A percentile compares a stretch with the other conserved stretches of the same genome.
These are phyloP conservation scores for Chloropicon primus DNA, from an alignment of 139 green algal genomes.

Conservation along the genomic window DNA sequence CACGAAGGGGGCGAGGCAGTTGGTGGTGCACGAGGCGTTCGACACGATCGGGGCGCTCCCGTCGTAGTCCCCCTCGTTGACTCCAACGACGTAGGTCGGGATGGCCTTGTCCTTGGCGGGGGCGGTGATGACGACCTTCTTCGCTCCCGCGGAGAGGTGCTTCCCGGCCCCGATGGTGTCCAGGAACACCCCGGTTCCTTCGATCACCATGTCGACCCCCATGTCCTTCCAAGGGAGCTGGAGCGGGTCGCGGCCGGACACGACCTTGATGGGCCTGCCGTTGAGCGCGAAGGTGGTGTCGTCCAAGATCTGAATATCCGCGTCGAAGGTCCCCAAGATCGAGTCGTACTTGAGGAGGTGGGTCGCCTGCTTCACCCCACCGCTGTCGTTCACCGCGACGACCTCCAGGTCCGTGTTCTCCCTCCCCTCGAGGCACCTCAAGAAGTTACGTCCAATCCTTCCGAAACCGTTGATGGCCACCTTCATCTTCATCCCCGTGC, in stretches of 20 bases:
- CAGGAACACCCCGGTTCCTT: conserved; percentile 44
- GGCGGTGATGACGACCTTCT: conserved; percentile 44
- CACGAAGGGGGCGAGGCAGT: conserved; percentile 48
- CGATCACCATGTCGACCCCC: conserved; percentile 30
- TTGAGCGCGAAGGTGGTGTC: conserved; percentile 38
- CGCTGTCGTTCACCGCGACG: conserved; percentile 41
- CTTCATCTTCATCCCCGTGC: conserved; percentile 46
- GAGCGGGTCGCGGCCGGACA: conserved; percentile 35
- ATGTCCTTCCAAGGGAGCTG: conserved; percentile 40
- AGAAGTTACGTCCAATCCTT: conserved; percentile 90
- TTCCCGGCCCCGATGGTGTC: conserved; percentile 29
- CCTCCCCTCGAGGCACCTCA: conserved; percentile 57
- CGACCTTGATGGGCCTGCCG: conserved; percentile 37
- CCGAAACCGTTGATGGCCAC: conserved; percentile 99
- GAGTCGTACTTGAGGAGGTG: conserved; percentile 38
- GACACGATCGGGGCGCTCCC: conserved; percentile 27
- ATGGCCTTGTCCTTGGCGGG: conserved; percentile 38
- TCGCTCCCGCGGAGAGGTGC: conserved; percentile 37
- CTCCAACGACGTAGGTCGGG: conserved; percentile 41
- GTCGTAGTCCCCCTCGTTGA: conserved; percentile 36
- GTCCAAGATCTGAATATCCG: conserved; percentile 31
- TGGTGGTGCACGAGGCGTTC: conserved; percentile 51
- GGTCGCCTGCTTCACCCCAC: conserved; percentile 28
- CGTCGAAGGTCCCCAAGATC: conserved; percentile 41
- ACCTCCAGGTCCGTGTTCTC: conserved; percentile 53